A percentile compares a stretch with the other conserved stretches of the same genome.
Evolutionary conservation across 139 green algal genomes (phyloP).

Genomic region (Astrephomene gubernaculifera): DNA sequence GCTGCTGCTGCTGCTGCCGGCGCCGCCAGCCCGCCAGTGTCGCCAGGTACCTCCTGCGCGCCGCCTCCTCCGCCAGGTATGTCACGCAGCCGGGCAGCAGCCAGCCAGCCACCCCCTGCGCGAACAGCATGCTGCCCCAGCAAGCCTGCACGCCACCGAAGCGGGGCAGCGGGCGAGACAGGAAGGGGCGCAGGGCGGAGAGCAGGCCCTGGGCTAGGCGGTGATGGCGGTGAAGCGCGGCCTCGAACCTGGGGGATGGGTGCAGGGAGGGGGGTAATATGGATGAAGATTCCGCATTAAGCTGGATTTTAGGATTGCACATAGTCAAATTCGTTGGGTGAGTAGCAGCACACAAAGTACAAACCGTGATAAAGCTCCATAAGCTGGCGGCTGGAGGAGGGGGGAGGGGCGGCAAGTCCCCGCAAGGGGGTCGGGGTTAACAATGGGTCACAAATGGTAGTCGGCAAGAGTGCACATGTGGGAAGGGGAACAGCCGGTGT

Average conservation of each 20-base stretch:
- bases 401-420: not conserved
- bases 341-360: too few species aligned
- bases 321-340: too few species aligned
- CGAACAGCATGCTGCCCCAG: not conserved
- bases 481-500: not conserved
- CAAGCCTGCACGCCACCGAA: not conserved
- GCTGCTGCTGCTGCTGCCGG: not conserved
- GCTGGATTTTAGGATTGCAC: not conserved
- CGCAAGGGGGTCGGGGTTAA: not conserved
- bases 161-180: not conserved
- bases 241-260: not conserved
- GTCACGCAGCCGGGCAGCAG: not conserved
- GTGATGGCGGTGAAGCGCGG: not conserved
- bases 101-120: not conserved
- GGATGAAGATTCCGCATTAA: not conserved
- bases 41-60: constrained; percentile 12
- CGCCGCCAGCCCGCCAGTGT: not conserved
- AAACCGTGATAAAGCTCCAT: too few species aligned
- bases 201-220: not conserved
- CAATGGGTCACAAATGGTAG: not conserved
- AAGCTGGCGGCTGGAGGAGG: too few species aligned
- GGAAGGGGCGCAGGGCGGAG: not conserved
- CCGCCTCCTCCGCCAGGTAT: constrained; percentile 9
- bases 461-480: not conserved
- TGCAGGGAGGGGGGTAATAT: not conserved